phyloP scores from a whole-genome alignment of 352 stramenopile genomes.

The Pythium insidiosum region DNA sequence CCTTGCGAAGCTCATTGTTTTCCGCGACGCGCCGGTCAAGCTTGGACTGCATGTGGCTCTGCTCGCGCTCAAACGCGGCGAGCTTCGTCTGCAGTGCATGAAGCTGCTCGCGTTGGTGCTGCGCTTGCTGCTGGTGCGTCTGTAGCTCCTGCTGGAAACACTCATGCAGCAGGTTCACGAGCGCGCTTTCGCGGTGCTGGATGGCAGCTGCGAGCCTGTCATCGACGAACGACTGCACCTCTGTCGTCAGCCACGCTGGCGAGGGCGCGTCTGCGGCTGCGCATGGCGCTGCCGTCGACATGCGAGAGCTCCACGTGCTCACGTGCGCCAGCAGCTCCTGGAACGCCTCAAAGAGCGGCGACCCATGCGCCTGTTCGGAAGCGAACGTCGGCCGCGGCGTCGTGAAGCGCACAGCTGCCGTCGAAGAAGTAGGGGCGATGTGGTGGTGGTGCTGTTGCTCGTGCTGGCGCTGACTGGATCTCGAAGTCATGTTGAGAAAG shows the following conservation, averaged over 20 bases:
- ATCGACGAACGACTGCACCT: constrained; percentile 43
- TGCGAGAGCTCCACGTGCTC: constrained; percentile 2
- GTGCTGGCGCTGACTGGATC: too few species aligned
- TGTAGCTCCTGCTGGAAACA: constrained; percentile 38
- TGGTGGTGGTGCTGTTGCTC: too few species aligned
- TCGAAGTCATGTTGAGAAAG: too few species aligned
- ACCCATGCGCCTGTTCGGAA: constrained; percentile 5
- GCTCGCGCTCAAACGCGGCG: constrained; percentile 19
- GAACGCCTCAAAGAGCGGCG: constrained; percentile 5
- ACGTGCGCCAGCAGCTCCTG: constrained; percentile 2
- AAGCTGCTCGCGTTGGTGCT: constrained; percentile 14
- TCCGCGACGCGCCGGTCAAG: constrained; percentile 55
- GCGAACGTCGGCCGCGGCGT: constrained; percentile 5
- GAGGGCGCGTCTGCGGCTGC: background rate
- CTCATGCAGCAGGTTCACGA: constrained; percentile 54
- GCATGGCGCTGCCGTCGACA: background rate
- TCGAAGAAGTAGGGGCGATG: too few species aligned
- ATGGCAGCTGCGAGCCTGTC: constrained; percentile 27
- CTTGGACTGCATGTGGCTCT: constrained; percentile 34
- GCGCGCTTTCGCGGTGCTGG: constrained; percentile 39
- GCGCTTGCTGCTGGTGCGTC: constrained; percentile 18
- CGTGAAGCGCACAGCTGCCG: constrained; percentile 2
- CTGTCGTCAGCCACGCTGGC: constrained; percentile 2
- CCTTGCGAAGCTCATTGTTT: constrained; percentile 56
- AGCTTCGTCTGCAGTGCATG: constrained; percentile 13